Conservation (phyloP, 2,329 filamentous ascomycete genomes). For the Sclerotinia trifoliorum region DNA sequence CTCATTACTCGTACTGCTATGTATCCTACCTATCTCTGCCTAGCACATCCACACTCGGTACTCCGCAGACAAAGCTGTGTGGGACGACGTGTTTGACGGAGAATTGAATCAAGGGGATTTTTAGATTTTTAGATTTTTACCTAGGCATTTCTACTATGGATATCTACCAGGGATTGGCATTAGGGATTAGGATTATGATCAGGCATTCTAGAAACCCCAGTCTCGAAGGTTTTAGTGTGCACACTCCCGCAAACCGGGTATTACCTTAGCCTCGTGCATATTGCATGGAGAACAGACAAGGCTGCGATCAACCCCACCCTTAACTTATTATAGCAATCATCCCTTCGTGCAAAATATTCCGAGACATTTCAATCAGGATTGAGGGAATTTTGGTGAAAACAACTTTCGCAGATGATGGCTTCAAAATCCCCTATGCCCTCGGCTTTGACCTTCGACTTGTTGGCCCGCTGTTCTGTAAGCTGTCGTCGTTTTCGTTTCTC, state of each 20-base stretch:
- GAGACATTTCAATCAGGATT: neutral
- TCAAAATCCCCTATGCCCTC: conserved; percentile 47
- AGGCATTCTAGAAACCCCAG: neutral
- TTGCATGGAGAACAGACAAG: neutral
- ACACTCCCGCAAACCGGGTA: neutral
- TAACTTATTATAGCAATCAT: neutral
- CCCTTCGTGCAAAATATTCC: neutral
- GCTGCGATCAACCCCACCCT: neutral
- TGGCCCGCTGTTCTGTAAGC: conserved; percentile 77
- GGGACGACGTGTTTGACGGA: neutral
- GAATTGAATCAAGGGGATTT: too few species aligned
- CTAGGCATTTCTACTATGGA: neutral
- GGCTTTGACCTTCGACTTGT: conserved; percentile 75
- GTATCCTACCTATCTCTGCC: too few species aligned
- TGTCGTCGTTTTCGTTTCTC: conserved; percentile 17
- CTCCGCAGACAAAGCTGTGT: neutral
- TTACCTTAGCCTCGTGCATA: conserved; percentile 1
- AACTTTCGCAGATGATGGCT: conserved; percentile 21
- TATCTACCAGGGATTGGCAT: too few species aligned
- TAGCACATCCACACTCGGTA: too few species aligned
- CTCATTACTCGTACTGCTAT: neutral
- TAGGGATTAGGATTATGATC: too few species aligned
- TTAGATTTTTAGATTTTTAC: too few species aligned
- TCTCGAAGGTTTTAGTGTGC: neutral
- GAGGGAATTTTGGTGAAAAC: neutral